Conservation (phyloP, 257 asterid species). For the Hygrophila difformis region DNA sequence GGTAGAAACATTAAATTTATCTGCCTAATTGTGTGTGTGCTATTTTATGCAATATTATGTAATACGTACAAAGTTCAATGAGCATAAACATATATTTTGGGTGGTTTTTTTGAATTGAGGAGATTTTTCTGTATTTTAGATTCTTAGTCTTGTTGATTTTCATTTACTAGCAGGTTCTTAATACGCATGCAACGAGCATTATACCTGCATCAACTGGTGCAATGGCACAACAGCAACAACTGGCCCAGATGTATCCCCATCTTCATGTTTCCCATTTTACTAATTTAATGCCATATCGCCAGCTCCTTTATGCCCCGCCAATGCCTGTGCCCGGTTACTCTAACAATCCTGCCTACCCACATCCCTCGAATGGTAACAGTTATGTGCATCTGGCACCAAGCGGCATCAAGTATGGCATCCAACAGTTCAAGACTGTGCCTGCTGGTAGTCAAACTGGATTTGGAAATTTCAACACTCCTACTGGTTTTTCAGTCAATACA, state of each 20-base stretch:
- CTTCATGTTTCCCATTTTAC: conserved; percentile 74
- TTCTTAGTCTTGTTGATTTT: conserved; percentile 1
- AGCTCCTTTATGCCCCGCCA: conserved; percentile 72
- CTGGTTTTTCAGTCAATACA: conserved; percentile 72
- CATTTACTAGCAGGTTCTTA: conserved; percentile 40
- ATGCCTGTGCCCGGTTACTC: conserved; percentile 90
- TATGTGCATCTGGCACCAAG: conserved; percentile 52
- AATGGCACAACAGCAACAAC: conserved; percentile 69
- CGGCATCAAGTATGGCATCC: conserved; percentile 82
- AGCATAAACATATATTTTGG: conserved; percentile 1
- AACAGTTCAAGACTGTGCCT: conserved; percentile 78
- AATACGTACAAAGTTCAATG: conserved; percentile 1
- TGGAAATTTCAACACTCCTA: conserved; percentile 66
- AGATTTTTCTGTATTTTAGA: not conserved
- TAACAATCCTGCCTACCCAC: conserved; percentile 72
- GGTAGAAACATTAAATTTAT: not conserved
- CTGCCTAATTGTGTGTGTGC: not conserved
- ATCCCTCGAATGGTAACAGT: conserved; percentile 85
- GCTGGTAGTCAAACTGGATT: conserved; percentile 64
- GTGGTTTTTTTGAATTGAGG: conserved; percentile 4
- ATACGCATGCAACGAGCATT: conserved; percentile 36
- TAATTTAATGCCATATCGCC: conserved; percentile 88
- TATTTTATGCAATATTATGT: not conserved
- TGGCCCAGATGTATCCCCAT: conserved; percentile 95
- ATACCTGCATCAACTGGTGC: conserved; percentile 56